Percentiles rank a stretch among this genome's conserved stretches.
These are phyloP conservation scores for Hyaloperonospora brassicae DNA, from an alignment of 352 stramenopile species.

Conservation along the genomic window DNA sequence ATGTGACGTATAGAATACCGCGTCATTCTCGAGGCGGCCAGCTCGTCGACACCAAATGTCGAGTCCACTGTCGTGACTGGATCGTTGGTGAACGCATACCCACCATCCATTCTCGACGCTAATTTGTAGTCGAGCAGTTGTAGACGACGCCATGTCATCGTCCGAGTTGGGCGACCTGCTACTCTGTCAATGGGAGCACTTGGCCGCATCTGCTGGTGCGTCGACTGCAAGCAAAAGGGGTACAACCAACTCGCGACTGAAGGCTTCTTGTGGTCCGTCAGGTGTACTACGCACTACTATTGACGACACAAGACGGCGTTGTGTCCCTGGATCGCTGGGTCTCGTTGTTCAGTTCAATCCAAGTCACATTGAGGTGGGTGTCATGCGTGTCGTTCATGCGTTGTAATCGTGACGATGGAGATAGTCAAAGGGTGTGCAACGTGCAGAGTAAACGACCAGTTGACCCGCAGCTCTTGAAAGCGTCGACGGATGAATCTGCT, in stretches of 20 bases:
- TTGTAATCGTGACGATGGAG: conserved; percentile 5
- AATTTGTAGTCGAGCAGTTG: not conserved
- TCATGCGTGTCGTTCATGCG: conserved; percentile 5
- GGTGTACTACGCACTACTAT: conserved; percentile 34
- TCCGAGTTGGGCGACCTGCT: conserved; percentile 12
- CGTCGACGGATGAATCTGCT: not conserved
- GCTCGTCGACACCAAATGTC: no score
- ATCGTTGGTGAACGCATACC: not conserved
- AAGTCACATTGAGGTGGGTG: conserved; percentile 11
- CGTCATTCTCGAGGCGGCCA: no score
- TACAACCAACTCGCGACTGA: no score
- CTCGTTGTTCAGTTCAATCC: conserved; percentile 41
- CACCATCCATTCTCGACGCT: not conserved
- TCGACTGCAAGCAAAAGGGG: not conserved
- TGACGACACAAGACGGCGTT: conserved; percentile 27
- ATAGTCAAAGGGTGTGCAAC: not conserved
- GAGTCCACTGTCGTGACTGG: no score
- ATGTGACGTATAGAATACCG: no score
- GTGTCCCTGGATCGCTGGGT: conserved; percentile 27
- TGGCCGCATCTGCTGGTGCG: conserved; percentile 13
- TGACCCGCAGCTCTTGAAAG: conserved; percentile 23
- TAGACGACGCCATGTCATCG: conserved; percentile 1
- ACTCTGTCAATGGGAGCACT: conserved; percentile 21
- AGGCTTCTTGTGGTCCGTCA: conserved; percentile 1
- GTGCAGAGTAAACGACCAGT: conserved; percentile 39